These are phyloP conservation scores for Monosporozyma aquatica DNA, from an alignment of 805 yeast genomes.

Conservation along the genomic window DNA sequence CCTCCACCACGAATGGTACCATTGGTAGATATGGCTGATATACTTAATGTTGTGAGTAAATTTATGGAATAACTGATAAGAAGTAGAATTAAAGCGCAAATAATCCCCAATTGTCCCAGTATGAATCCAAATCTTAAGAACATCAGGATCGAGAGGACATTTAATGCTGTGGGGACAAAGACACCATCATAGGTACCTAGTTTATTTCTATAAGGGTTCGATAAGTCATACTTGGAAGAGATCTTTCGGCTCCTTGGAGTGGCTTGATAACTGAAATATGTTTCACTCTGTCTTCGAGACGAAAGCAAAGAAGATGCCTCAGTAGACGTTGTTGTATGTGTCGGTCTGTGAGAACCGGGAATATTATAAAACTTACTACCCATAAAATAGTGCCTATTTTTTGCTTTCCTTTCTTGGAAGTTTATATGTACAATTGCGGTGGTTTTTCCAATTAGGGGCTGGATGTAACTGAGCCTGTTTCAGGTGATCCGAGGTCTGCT, in stretches of 20 bases:
- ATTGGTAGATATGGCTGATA: constrained; percentile 93
- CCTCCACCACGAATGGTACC: constrained; percentile 98
- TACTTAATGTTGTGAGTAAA: constrained; percentile 75
- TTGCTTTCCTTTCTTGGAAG: too few species aligned
- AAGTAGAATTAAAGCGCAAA: constrained; percentile 64
- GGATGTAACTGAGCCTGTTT: too few species aligned
- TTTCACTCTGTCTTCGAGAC: constrained; percentile 13
- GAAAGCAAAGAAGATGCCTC: constrained; percentile 22
- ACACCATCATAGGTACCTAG: constrained; percentile 83
- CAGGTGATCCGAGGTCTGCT: too few species aligned
- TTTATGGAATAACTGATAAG: constrained; percentile 71
- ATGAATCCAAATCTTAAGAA: constrained; percentile 92
- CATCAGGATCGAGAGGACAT: constrained; percentile 90
- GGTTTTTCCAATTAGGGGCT: too few species aligned
- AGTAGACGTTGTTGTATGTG: constrained; percentile 4
- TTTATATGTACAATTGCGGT: too few species aligned
- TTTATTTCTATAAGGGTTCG: constrained; percentile 36
- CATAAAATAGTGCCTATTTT: too few species aligned
- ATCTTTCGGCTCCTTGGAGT: constrained; percentile 18
- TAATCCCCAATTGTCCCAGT: constrained; percentile 85
- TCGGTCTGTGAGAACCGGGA: constrained; percentile 29
- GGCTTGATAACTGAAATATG: constrained; percentile 27
- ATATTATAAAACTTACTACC: constrained; percentile 27
- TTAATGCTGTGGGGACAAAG: constrained; percentile 85
- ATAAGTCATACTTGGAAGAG: constrained; percentile 27